These are phyloP conservation scores for Hanseniaspora hatyaiensis DNA, from an alignment of 805 yeast genomes.

Conservation along the genomic window DNA sequence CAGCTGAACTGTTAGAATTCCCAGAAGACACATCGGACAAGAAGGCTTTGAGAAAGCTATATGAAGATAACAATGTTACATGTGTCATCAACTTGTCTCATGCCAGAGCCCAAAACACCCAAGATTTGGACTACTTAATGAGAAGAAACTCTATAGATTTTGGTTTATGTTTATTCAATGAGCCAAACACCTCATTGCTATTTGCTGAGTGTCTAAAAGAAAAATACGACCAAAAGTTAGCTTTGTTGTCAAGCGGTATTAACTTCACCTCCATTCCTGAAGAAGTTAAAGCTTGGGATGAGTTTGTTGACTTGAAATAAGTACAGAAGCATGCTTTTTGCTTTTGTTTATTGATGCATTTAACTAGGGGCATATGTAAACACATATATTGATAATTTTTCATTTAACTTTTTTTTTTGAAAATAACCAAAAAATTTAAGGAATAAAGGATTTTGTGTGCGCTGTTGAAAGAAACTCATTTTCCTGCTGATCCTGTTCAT, in stretches of 20 bases:
- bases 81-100: constrained; percentile 87
- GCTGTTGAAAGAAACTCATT: too few species aligned
- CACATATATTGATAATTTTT: too few species aligned
- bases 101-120: constrained; percentile 72
- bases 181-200: constrained; percentile 81
- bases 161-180: constrained; percentile 91
- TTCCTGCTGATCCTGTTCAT: not conserved
- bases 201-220: constrained; percentile 73
- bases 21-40: constrained; percentile 47
- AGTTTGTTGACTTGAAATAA: constrained; percentile 35
- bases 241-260: constrained; percentile 35
- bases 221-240: constrained; percentile 44
- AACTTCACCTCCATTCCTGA: constrained; percentile 49
- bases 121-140: constrained; percentile 92
- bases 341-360: too few species aligned
- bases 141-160: constrained; percentile 98
- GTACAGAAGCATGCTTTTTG: too few species aligned
- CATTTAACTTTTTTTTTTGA: too few species aligned
- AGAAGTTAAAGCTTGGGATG: constrained; percentile 94
- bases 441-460: too few species aligned
- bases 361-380: too few species aligned
- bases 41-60: constrained; percentile 84
- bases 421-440: too few species aligned
- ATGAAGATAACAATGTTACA: constrained; percentile 71
- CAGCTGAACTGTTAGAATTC: constrained; percentile 77